Percentiles rank a stretch among this genome's conserved stretches.
phyloP scores from a whole-genome alignment of 2,329 filamentous ascomycete genomes.

The Seiridium cupressi region DNA sequence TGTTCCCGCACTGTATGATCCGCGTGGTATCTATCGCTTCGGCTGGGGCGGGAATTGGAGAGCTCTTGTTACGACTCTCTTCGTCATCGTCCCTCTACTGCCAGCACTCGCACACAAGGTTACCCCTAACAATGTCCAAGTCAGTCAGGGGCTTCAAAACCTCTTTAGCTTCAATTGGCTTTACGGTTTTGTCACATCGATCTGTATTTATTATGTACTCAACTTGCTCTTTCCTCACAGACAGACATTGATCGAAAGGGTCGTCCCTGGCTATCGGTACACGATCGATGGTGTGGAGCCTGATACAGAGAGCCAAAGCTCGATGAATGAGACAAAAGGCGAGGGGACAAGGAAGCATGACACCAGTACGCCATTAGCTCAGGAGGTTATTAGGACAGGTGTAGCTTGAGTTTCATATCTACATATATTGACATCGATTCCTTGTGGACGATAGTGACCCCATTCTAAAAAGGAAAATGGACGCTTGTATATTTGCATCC shows the following conservation, averaged over 20 bases:
- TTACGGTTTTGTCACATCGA: conserved; percentile 23
- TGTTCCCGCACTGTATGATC: conserved; percentile 34
- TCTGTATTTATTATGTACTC: conserved; percentile 18
- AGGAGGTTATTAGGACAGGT: neutral
- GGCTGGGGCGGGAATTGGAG: conserved; percentile 30
- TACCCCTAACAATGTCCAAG: conserved; percentile 18
- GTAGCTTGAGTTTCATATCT: neutral
- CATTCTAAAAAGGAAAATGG: neutral
- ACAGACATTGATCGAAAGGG: conserved; percentile 17
- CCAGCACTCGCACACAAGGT: conserved; percentile 28
- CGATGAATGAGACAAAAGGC: neutral
- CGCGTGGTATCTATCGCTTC: conserved; percentile 33
- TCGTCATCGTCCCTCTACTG: conserved; percentile 26
- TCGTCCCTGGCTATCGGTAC: conserved; percentile 14
- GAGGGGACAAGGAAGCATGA: neutral
- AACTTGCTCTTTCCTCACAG: conserved; percentile 19
- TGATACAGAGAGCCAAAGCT: conserved; percentile 7
- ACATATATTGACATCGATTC: neutral
- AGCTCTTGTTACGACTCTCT: conserved; percentile 21
- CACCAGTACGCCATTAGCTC: neutral
- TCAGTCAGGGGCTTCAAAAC: conserved; percentile 20
- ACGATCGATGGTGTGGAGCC: conserved; percentile 13
- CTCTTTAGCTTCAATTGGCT: conserved; percentile 28
- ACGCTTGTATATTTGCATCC: neutral
- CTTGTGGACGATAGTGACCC: neutral